These are phyloP conservation scores for Porphyridium purpureum DNA, from an alignment of 23 red algal genomes.

Conservation along the genomic window DNA sequence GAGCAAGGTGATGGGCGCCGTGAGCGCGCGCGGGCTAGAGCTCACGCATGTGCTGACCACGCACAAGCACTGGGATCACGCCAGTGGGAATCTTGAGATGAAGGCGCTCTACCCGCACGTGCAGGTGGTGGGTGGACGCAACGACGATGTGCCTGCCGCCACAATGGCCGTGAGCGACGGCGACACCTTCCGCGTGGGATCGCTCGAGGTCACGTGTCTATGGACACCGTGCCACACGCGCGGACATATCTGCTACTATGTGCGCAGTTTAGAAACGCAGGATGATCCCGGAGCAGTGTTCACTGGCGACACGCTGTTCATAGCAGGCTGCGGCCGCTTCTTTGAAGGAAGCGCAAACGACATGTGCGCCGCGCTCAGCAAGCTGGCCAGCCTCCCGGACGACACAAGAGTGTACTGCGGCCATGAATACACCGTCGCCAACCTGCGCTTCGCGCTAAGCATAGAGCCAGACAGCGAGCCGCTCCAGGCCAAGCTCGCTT, in stretches of 20 bases:
- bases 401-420: constrained; percentile 84
- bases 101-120: constrained; percentile 35
- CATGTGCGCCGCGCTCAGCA: constrained; percentile 47
- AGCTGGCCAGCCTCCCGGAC: constrained; percentile 28
- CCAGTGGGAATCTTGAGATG: constrained; percentile 73
- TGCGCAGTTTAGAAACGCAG: constrained; percentile 4
- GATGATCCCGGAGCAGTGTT: constrained; percentile 26
- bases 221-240: constrained; percentile 88
- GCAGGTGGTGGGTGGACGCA: constrained; percentile 45
- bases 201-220: constrained; percentile 20
- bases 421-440: constrained; percentile 94
- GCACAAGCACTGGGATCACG: constrained; percentile 96
- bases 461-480: constrained; percentile 51
- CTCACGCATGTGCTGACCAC: constrained; percentile 54
- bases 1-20: constrained; percentile 25
- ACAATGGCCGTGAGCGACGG: constrained; percentile 36
- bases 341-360: constrained; percentile 77
- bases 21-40: constrained; percentile 8
- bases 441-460: constrained; percentile 64
- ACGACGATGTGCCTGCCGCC: constrained; percentile 37
- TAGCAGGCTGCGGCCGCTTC: constrained; percentile 91
- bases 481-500: constrained; percentile 30
- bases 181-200: constrained; percentile 11
- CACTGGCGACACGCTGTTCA: constrained; percentile 92
- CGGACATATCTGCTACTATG: constrained; percentile 79